Evolutionary conservation across 169 alveolate species (phyloP).

Genomic region (Cryptosporidium viatorum): DNA sequence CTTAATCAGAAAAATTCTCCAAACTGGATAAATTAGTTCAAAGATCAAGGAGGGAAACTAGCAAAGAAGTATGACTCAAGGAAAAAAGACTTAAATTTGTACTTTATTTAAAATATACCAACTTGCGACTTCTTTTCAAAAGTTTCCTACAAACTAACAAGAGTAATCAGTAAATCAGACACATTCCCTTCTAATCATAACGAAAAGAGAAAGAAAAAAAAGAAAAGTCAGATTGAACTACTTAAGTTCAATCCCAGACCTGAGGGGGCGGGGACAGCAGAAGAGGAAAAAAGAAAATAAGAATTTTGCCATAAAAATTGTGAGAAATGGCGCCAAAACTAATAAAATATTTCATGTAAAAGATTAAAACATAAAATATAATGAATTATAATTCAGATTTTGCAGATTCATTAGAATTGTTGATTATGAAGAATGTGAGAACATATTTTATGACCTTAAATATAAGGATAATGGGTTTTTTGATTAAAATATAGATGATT

Average conservation of each 20-base stretch:
- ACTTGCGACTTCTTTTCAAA: background rate
- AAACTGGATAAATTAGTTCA: background rate
- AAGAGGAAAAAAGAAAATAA: background rate
- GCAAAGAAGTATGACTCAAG: too few relatives aligned
- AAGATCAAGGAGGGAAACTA: too few relatives aligned
- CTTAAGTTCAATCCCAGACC: background rate
- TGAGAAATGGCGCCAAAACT: background rate
- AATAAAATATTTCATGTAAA: background rate
- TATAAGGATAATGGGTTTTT: conserved; percentile 29
- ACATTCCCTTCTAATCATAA: background rate
- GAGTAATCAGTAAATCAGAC: background rate
- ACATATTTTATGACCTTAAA: background rate
- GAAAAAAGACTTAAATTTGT: background rate
- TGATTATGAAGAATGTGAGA: background rate
- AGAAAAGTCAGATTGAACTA: background rate
- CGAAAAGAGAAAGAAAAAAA: background rate
- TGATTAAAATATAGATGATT: conserved; percentile 12
- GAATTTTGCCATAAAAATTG: background rate
- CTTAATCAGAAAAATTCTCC: background rate
- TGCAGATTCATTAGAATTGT: background rate
- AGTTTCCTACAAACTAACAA: background rate
- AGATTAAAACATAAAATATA: background rate
- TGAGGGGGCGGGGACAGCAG: background rate
- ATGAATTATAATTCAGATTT: background rate
- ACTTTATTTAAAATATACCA: background rate